Evolutionary conservation across 345 rosid genomes (phyloP).

Genomic region (Hibiscus mutabilis): DNA sequence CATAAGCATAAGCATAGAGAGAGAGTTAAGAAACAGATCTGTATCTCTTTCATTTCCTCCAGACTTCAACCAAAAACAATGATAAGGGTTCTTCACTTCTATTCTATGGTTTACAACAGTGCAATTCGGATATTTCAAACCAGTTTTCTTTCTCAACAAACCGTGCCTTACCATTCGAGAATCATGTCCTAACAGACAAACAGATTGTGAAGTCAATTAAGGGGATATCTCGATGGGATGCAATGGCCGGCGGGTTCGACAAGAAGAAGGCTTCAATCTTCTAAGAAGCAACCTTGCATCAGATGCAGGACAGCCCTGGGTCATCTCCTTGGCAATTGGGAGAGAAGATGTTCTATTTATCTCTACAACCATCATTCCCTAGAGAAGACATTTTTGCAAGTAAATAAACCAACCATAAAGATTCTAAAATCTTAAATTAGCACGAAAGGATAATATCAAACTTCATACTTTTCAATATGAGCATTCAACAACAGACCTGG

Average conservation of each 20-base stretch:
- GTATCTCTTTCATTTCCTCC: too few relatives aligned
- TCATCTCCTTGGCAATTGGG: constrained; percentile 72
- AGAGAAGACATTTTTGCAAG: constrained; percentile 15
- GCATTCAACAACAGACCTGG: background rate
- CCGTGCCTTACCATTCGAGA: too few relatives aligned
- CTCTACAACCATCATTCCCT: constrained; percentile 79
- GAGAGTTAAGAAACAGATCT: background rate
- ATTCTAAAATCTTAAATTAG: background rate
- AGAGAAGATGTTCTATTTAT: constrained; percentile 39
- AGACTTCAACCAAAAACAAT: too few relatives aligned
- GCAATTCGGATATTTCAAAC: background rate
- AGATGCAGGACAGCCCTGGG: constrained; percentile 53
- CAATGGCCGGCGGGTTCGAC: constrained; percentile 12
- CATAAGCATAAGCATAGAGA: too few relatives aligned
- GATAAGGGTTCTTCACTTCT: too few relatives aligned
- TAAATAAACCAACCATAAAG: background rate
- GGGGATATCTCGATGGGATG: constrained; percentile 42
- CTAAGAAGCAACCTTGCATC: constrained; percentile 73
- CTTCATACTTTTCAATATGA: too few relatives aligned
- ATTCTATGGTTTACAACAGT: background rate
- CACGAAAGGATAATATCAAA: too few relatives aligned
- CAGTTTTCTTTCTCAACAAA: background rate
- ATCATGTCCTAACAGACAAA: background rate
- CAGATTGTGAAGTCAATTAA: constrained; percentile 18
- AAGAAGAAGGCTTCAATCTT: constrained; percentile 36